A percentile compares a stretch with the other conserved stretches of the same genome.
Conservation (phyloP, 2,329 filamentous ascomycete genomes). For the Aurifilum marmelostoma region DNA sequence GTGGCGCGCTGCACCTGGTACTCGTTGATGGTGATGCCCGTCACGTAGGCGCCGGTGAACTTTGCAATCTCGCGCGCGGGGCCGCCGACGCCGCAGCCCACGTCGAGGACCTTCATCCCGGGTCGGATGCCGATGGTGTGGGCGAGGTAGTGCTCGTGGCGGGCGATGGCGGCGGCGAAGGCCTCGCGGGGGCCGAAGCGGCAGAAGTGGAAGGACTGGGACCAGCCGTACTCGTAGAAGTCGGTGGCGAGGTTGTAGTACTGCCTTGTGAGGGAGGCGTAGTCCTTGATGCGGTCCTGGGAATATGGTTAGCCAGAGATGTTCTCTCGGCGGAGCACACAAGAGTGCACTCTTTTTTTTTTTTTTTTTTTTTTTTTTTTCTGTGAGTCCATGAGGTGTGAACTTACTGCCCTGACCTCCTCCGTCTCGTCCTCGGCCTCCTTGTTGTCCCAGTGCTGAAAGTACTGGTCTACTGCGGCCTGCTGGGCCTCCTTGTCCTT, state of each 20-base stretch:
- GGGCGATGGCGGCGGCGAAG: conserved; percentile 72
- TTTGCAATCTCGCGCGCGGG: conserved; percentile 76
- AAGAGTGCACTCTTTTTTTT: no score
- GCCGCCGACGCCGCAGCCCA: conserved; percentile 77
- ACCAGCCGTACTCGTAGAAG: conserved; percentile 78
- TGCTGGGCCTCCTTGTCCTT: conserved; percentile 28
- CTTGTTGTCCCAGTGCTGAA: conserved; percentile 31
- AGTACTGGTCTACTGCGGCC: conserved; percentile 27
- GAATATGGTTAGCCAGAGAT: background rate
- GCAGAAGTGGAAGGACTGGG: conserved; percentile 77
- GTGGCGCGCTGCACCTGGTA: conserved; percentile 78
- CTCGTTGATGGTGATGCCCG: conserved; percentile 79
- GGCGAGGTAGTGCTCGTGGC: conserved; percentile 78
- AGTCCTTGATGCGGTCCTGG: conserved; percentile 26
- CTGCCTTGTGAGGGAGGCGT: conserved; percentile 28
- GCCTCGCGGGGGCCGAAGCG: conserved; percentile 71
- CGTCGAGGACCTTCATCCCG: conserved; percentile 71
- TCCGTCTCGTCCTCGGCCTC: conserved; percentile 29
- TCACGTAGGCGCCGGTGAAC: conserved; percentile 69
- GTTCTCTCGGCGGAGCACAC: no score
- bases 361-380: background rate
- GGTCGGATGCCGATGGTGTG: conserved; percentile 69
- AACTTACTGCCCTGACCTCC: conserved; percentile 25
- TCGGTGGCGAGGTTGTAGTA: conserved; percentile 78
- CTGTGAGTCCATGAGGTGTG: background rate